Conservation (phyloP, 108 stramenopile species). For the Pseudonitzschia pungens region DNA sequence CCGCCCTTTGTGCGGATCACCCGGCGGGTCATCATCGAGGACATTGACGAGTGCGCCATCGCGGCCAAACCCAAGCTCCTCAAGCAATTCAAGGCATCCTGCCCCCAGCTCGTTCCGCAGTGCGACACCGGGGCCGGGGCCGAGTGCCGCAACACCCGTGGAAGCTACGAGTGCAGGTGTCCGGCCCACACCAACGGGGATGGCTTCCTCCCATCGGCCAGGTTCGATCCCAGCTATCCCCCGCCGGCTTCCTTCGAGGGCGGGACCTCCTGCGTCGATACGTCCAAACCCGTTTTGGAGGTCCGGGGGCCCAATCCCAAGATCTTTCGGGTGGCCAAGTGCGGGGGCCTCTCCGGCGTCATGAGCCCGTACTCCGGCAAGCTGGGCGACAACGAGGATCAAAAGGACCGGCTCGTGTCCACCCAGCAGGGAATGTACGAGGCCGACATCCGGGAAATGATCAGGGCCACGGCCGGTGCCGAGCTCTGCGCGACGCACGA, state of each 20-base stretch:
- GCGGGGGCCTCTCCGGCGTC: constrained; percentile 60
- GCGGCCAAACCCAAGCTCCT: constrained; percentile 8
- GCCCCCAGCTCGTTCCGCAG: constrained; percentile 76
- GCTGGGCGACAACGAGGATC: constrained; percentile 32
- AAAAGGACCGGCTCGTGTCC: constrained; percentile 18
- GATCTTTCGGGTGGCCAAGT: constrained; percentile 62
- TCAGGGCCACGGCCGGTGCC: constrained; percentile 65
- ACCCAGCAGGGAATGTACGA: constrained; percentile 62
- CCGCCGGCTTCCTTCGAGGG: constrained; percentile 53
- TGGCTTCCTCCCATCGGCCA: constrained; percentile 58
- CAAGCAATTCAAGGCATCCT: constrained; percentile 40
- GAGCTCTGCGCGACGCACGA: constrained; percentile 79
- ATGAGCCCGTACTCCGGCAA: constrained; percentile 31
- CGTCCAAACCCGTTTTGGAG: constrained; percentile 73
- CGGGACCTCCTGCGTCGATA: constrained; percentile 88
- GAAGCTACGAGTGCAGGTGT: constrained; percentile 87
- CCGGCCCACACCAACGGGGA: constrained; percentile 83
- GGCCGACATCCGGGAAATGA: constrained; percentile 64
- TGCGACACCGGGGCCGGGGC: constrained; percentile 81
- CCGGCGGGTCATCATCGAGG: constrained; percentile 83
- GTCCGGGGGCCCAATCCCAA: constrained; percentile 85
- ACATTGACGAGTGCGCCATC: constrained; percentile 86
- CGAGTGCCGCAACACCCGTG: constrained; percentile 76
- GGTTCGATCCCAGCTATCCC: constrained; percentile 34
- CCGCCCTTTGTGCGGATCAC: constrained; percentile 61